Base-by-base conservation (phyloP, 148 eudicot genomes). In the Limonium bicolor region DNA sequence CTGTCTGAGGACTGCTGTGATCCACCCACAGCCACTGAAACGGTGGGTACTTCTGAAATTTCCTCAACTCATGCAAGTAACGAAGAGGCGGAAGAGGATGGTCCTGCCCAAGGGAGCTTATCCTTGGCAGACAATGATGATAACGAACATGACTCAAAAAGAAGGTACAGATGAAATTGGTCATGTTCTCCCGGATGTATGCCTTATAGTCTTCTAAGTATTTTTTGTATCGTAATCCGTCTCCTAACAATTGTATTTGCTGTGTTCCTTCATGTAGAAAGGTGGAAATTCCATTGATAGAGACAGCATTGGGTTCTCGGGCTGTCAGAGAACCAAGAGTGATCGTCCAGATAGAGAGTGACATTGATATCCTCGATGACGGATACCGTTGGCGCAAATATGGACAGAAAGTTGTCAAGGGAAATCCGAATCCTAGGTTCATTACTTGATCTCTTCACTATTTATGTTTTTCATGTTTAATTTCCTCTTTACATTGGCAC, bases 311-410 rank as follows among this genome's bases (percentile, higher is more conserved):
- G 27, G 48, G 57, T 50, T 67, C 80, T 7, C 69, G 84, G 48
- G 56, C 74, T 51, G 55, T 36, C 9, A 77, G 80, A 20, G 86
- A 75, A 65, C 92, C 82, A 14, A 69, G 68, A 69, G 76, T 80
- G 0, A 81, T 80, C 17, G 58, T 85, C 41, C 72, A 71, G 41
- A 67, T 70, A 46, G 83, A 74, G 63, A 80, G 82, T 41, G 80
- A 74, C 3, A 54, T 80, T 27, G 92, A 85, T 57, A 69, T 72
- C 17, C 95, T 77, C 26, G 80, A 85, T 34, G 95, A 85, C 66
- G 95, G 95, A 10, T 85, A 80, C 35, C 65, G 92, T 21, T 85
- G 95, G 95, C 64, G 90, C 48, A 84, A 84, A 50, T 84, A 84
- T 56, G 95, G 95, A 4, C 85, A 84, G 56, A 84, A 84, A 52